Conservation (phyloP, 2,329 filamentous ascomycete species). For the Pseudogymnoascus sp. region DNA sequence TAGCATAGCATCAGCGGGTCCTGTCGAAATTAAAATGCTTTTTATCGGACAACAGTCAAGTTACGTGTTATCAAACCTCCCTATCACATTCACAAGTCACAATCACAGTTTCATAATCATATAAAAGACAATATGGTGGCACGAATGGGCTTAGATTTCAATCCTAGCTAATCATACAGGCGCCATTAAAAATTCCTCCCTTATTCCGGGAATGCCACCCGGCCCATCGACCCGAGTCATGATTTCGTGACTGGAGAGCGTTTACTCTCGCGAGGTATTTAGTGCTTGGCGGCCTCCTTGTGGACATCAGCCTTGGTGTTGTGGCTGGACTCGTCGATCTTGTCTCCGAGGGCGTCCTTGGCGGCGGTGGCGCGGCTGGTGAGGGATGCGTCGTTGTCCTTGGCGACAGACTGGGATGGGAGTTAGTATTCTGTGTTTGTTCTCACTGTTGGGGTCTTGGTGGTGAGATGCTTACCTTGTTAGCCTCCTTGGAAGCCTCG, state of each 20-base stretch:
- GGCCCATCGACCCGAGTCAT: constrained; percentile 6
- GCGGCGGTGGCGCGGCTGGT: constrained; percentile 42
- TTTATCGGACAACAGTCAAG: not conserved
- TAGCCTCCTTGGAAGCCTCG: constrained; percentile 48
- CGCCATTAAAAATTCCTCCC: not conserved
- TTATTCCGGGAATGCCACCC: not conserved
- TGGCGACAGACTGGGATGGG: constrained; percentile 37
- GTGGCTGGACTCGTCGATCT: constrained; percentile 45
- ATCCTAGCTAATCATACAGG: constrained; percentile 5
- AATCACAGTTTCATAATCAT: not conserved
- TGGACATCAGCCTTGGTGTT: constrained; percentile 41
- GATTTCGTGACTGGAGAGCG: not conserved
- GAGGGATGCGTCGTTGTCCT: constrained; percentile 40
- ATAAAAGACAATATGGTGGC: not conserved
- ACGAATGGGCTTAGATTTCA: constrained; percentile 6
- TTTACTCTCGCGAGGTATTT: constrained; percentile 9
- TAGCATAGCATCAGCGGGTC: not conserved
- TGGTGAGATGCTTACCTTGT: constrained; percentile 43
- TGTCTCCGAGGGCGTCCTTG: constrained; percentile 44
- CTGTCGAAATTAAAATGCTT: not conserved
- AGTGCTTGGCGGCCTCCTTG: constrained; percentile 32
- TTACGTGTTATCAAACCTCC: not conserved
- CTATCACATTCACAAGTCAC: not conserved
- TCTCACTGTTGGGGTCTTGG: not conserved
- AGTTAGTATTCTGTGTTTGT: constrained; percentile 10